Conservation (phyloP, 1,284 basidiomycete genomes). For the Phellinidium pouzarii region DNA sequence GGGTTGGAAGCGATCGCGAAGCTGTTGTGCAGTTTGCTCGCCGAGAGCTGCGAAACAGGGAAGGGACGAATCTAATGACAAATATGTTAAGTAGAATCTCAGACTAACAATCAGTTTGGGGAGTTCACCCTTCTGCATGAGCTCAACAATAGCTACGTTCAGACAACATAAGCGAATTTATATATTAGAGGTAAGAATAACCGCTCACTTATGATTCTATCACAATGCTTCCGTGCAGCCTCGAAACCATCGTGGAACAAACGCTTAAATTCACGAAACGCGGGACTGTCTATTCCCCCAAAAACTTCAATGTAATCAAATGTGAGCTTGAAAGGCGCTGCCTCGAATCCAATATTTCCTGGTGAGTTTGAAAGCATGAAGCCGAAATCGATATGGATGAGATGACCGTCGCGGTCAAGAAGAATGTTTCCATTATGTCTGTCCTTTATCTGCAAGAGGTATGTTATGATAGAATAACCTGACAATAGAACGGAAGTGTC, state of each 20-base stretch:
- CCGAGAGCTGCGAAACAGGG: conserved; percentile 91
- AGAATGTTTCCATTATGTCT: conserved; percentile 99
- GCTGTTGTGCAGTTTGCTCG: conserved; percentile 80
- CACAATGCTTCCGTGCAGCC: conserved; percentile 92
- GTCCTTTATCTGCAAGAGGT: conserved; percentile 97
- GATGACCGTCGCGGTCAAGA: conserved; percentile 89
- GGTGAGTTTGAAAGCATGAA: conserved; percentile 98
- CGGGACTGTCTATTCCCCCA: conserved; percentile 75
- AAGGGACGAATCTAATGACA: conserved; percentile 72
- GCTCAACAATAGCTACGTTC: conserved; percentile 77
- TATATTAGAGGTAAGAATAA: conserved; percentile 3
- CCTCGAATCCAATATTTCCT: conserved; percentile 97
- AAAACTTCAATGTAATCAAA: conserved; percentile 95
- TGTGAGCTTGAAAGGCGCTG: conserved; percentile 96
- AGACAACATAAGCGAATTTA: conserved; percentile 12
- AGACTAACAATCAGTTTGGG: neutral
- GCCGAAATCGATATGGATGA: conserved; percentile 97
- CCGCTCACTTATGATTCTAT: conserved; percentile 86
- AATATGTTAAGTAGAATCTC: neutral
- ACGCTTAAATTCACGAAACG: conserved; percentile 80
- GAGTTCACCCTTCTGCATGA: conserved; percentile 85
- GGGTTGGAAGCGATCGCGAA: conserved; percentile 93
- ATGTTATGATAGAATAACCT: conserved; percentile 94
- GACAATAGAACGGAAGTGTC: neutral
- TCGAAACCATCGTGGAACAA: conserved; percentile 93